phyloP scores from a whole-genome alignment of 768 basidiomycete genomes.

The Boletales sp. region DNA sequence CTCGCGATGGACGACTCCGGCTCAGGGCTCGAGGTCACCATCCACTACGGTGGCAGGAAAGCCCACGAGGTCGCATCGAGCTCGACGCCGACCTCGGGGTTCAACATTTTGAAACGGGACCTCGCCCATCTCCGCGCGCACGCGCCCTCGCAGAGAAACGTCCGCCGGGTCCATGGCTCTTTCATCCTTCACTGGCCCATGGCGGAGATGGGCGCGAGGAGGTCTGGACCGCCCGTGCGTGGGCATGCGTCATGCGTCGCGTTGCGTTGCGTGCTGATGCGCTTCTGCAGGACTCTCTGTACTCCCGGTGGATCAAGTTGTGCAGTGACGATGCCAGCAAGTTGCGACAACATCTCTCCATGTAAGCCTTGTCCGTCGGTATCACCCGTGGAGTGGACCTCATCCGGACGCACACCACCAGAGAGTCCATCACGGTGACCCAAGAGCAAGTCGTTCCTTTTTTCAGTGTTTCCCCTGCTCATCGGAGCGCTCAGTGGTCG shows the following conservation, averaged over 20 bases:
- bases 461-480: constrained; percentile 3
- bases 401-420: constrained; percentile 1
- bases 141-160: constrained; percentile 25
- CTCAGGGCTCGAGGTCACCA: no score
- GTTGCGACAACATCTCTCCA: constrained; percentile 25
- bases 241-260: not conserved
- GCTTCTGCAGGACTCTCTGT: constrained; percentile 18
- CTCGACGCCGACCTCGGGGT: constrained; percentile 9
- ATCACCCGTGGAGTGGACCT: constrained; percentile 2
- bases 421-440: constrained; percentile 20
- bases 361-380: constrained; percentile 16
- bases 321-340: constrained; percentile 22
- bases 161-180: constrained; percentile 14
- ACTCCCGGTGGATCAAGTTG: constrained; percentile 24
- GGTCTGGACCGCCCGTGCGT: constrained; percentile 5
- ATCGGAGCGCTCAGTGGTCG: constrained; percentile 10
- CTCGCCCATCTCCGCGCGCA: constrained; percentile 30
- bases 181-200: constrained; percentile 28
- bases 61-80: constrained; percentile 10
- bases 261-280: no score
- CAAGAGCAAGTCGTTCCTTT: constrained; percentile 20
- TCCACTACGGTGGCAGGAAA: constrained; percentile 23
- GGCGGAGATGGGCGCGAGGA: constrained; percentile 3
- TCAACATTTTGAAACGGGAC: constrained; percentile 26
- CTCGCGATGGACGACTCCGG: no score